phyloP scores from a whole-genome alignment of 2,329 filamentous ascomycete genomes.

The Teratosphaeria nubilosa region DNA sequence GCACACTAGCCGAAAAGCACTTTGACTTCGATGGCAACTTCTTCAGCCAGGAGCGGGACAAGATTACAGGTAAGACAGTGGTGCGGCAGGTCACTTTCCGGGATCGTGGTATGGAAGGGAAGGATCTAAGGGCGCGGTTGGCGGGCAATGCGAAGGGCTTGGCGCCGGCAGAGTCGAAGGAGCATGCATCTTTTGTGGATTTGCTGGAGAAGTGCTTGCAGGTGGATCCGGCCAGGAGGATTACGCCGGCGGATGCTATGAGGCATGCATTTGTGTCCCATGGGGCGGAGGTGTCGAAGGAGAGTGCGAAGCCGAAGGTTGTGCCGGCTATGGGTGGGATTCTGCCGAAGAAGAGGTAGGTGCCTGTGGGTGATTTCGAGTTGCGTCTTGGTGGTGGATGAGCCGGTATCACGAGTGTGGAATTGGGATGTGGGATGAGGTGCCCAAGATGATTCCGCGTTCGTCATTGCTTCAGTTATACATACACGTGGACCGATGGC shows the following conservation, averaged over 20 bases:
- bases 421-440: too few relatives aligned
- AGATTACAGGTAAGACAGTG: conserved; percentile 71
- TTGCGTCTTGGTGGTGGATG: too few relatives aligned
- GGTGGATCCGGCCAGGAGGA: conserved; percentile 85
- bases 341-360: not conserved
- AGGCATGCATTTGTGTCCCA: conserved; percentile 71
- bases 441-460: too few relatives aligned
- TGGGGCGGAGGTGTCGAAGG: not conserved
- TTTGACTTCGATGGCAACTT: conserved; percentile 81
- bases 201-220: conserved; percentile 79
- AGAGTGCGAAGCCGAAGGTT: conserved; percentile 5
- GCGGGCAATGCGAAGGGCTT: conserved; percentile 57
- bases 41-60: conserved; percentile 74
- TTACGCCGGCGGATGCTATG: conserved; percentile 76
- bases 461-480: too few relatives aligned
- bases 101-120: conserved; percentile 51
- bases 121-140: conserved; percentile 73
- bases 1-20: conserved; percentile 63
- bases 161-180: conserved; percentile 61
- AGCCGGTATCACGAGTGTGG: too few relatives aligned
- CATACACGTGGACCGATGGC: too few relatives aligned
- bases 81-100: conserved; percentile 54
- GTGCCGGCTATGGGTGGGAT: conserved; percentile 9
- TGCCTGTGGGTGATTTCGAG: too few relatives aligned
- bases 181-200: conserved; percentile 76